phyloP scores from a whole-genome alignment of 2,329 filamentous ascomycete genomes.

The Eurotiales sp. region DNA sequence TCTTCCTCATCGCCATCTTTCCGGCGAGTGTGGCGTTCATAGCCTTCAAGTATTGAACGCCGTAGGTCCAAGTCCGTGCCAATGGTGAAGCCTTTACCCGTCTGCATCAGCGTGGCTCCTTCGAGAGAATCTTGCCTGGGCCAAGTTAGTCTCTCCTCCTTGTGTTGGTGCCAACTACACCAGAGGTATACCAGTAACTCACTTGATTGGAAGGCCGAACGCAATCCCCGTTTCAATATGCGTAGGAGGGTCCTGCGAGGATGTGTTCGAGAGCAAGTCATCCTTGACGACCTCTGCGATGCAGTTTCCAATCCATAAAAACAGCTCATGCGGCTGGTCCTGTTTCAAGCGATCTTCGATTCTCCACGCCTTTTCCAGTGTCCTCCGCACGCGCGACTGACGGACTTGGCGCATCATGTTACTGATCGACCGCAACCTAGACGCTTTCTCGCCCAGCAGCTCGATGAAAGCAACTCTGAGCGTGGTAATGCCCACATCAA shows the following conservation, averaged over 20 bases:
- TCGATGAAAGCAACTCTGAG: slow-evolving; percentile 16
- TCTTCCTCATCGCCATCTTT: neutral
- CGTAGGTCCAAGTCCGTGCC: slow-evolving; percentile 14
- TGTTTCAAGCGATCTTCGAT: slow-evolving; percentile 14
- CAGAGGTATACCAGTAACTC: too few relatives aligned
- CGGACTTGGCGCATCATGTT: slow-evolving; percentile 13
- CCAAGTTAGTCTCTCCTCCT: neutral
- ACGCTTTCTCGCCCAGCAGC: slow-evolving; percentile 9
- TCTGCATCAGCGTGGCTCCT: slow-evolving; percentile 15
- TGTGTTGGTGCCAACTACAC: too few relatives aligned
- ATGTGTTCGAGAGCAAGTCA: slow-evolving; percentile 12
- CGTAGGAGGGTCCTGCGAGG: slow-evolving; percentile 2
- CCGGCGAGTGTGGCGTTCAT: slow-evolving; percentile 13
- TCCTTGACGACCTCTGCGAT: slow-evolving; percentile 16
- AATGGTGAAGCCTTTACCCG: slow-evolving; percentile 15
- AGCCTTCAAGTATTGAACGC: slow-evolving; percentile 13
- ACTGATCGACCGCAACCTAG: slow-evolving; percentile 7
- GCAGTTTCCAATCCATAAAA: slow-evolving; percentile 16
- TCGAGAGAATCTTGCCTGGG: slow-evolving; percentile 14
- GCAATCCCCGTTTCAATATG: slow-evolving; percentile 16
- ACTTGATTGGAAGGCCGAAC: slow-evolving; percentile 14
- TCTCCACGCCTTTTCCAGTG: slow-evolving; percentile 14
- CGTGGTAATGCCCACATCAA: slow-evolving; percentile 15
- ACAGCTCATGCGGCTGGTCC: slow-evolving; percentile 15
- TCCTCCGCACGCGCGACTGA: slow-evolving; percentile 11